Conservation (phyloP, 495 filamentous ascomycete genomes). For the Aspergillus biplanus region DNA sequence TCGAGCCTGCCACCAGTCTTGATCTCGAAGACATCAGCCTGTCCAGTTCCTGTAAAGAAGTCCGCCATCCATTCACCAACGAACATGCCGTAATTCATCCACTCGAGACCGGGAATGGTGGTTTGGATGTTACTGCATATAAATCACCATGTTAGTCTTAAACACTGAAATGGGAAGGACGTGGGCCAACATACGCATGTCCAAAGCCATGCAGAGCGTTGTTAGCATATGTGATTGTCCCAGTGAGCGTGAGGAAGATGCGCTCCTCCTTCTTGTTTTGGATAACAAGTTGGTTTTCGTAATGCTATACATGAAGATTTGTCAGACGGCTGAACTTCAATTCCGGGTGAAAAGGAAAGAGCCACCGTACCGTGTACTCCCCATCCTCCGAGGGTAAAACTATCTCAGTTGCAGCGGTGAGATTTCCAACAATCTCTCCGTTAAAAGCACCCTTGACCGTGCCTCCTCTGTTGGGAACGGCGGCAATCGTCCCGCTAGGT, state of each 20-base stretch:
- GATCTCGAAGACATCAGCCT: constrained; percentile 10
- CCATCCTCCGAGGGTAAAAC: constrained; percentile 2
- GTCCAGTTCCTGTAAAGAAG: background rate
- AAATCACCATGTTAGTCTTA: background rate
- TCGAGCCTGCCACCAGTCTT: constrained; percentile 3
- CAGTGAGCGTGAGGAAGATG: background rate
- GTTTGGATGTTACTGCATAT: constrained; percentile 2
- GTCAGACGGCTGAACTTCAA: background rate
- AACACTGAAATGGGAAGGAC: background rate
- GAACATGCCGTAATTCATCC: constrained; percentile 13
- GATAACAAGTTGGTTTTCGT: constrained; percentile 1
- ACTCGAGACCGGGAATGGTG: background rate
- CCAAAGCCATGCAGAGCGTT: constrained; percentile 9
- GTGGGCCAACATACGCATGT: background rate
- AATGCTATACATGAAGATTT: background rate
- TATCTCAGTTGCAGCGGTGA: constrained; percentile 2
- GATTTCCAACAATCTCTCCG: constrained; percentile 8
- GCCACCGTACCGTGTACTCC: constrained; percentile 1
- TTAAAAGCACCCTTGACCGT: background rate
- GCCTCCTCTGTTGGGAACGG: constrained; percentile 8
- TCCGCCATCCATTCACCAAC: constrained; percentile 12
- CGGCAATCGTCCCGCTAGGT: background rate
- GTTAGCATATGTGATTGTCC: constrained; percentile 4
- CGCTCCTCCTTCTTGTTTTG: constrained; percentile 2
- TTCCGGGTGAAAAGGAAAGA: background rate